phyloP scores from a whole-genome alignment of 73 alveolate genomes.

The Chromera velia region DNA sequence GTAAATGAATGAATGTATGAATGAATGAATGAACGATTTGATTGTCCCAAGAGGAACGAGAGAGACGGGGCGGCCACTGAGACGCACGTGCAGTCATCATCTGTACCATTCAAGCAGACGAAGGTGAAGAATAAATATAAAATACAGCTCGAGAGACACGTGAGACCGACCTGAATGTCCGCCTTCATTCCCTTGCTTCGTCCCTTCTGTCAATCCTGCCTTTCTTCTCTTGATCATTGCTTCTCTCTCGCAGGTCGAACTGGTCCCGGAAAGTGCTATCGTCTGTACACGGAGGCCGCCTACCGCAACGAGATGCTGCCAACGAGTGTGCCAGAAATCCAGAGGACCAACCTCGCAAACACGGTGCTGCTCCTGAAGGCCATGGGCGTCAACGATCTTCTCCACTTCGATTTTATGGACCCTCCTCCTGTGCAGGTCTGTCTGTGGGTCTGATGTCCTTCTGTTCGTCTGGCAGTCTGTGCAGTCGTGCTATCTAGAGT shows the following conservation, averaged over 20 bases:
- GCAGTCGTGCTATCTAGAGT: too few species aligned
- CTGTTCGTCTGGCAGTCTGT: too few species aligned
- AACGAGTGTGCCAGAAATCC: slow-evolving; percentile 94
- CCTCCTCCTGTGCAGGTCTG: slow-evolving; percentile 90
- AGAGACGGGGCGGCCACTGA: too few species aligned
- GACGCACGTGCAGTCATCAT: too few species aligned
- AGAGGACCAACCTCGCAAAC: slow-evolving; percentile 94
- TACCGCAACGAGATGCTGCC: slow-evolving; percentile 94
- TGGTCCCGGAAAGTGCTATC: slow-evolving; percentile 85
- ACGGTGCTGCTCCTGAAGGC: slow-evolving; percentile 91
- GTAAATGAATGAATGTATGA: too few species aligned
- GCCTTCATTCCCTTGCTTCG: not conserved
- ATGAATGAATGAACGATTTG: too few species aligned
- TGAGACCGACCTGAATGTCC: not conserved
- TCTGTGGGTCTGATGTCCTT: too few species aligned
- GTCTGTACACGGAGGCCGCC: slow-evolving; percentile 94
- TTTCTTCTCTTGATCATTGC: slow-evolving; percentile 71
- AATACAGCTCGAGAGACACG: not conserved
- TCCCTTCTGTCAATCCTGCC: not conserved
- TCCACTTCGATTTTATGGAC: slow-evolving; percentile 98
- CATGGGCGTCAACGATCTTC: slow-evolving; percentile 94
- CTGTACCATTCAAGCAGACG: too few species aligned
- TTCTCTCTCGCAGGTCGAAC: slow-evolving; percentile 97
- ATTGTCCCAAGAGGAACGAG: too few species aligned
- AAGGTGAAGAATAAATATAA: too few species aligned